Evolutionary conservation across 75 land plant genomes (phyloP).

Genomic region (Selaginella moellendorffii): DNA sequence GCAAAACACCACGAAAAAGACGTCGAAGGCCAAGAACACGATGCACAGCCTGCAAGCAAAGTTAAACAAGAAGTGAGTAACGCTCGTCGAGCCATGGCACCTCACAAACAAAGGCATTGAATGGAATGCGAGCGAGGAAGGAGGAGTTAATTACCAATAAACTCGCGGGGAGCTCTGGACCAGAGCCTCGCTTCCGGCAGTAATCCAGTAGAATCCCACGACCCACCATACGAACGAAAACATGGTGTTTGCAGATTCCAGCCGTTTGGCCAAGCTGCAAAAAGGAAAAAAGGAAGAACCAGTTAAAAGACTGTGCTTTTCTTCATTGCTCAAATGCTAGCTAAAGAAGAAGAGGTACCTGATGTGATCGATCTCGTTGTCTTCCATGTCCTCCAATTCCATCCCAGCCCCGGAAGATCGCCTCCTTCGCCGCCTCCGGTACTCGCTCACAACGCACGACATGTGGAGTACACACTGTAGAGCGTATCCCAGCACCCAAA

Average conservation of each 20-base stretch:
- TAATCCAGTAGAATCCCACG: background rate
- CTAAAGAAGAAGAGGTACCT: background rate
- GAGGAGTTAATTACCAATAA: background rate
- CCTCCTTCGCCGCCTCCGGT: conserved; percentile 32
- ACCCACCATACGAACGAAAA: background rate
- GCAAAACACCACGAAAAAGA: conserved; percentile 86
- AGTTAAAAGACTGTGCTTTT: background rate
- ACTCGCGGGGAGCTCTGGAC: background rate
- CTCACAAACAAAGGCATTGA: background rate
- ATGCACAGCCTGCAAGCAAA: conserved; percentile 56
- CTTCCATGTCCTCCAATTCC: background rate
- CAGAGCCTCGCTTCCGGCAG: background rate
- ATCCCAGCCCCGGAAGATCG: too few species aligned
- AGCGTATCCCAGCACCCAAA: conserved; percentile 75
- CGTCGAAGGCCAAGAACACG: conserved; percentile 91
- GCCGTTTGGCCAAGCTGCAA: background rate
- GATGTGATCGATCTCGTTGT: background rate
- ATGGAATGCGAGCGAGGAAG: background rate
- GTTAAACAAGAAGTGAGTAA: background rate
- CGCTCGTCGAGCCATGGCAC: background rate
- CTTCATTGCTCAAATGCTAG: background rate
- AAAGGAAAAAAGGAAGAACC: background rate
- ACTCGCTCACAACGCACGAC: conserved; percentile 74
- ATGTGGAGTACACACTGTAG: conserved; percentile 73
- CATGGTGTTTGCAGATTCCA: background rate